Conservation (phyloP, 2,329 filamentous ascomycete genomes). For the Fonsecaea pedrosoi region DNA sequence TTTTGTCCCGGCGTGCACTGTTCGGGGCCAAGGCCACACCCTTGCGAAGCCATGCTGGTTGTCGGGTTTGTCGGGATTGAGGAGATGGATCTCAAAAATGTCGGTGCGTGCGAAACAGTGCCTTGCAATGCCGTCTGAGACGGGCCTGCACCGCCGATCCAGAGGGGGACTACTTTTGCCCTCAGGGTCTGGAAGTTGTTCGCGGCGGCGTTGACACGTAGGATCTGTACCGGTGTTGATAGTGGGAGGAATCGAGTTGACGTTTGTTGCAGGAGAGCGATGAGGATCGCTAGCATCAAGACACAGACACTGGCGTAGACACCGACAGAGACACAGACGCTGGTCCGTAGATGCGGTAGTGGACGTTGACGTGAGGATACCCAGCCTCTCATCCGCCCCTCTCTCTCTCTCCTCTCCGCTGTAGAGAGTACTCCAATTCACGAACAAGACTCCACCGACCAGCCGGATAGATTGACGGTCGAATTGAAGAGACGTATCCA, state of each 20-base stretch:
- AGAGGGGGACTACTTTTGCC: not conserved
- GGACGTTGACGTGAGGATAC: not conserved
- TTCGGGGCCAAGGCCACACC: not conserved
- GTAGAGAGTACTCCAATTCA: too few relatives aligned
- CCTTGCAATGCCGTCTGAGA: not conserved
- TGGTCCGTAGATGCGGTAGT: too few relatives aligned
- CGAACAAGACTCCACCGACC: too few relatives aligned
- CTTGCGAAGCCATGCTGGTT: conserved; percentile 11
- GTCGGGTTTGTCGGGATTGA: not conserved
- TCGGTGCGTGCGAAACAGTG: not conserved
- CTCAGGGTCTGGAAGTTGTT: not conserved
- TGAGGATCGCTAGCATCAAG: conserved; percentile 22
- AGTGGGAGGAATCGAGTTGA: too few relatives aligned
- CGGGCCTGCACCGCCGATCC: not conserved
- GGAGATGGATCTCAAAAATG: not conserved
- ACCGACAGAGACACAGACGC: too few relatives aligned
- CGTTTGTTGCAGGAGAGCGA: not conserved
- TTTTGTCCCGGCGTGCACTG: not conserved
- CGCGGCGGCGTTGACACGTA: not conserved
- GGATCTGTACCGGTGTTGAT: not conserved
- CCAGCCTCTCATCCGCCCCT: conserved; percentile 9
- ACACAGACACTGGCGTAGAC: not conserved
- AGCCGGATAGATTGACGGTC: too few relatives aligned
- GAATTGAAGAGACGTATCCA: too few relatives aligned
- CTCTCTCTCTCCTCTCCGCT: too few relatives aligned